phyloP scores from a whole-genome alignment of 176 grass and related monocot species.

The bread wheat (Triticum aestivum) region DNA sequence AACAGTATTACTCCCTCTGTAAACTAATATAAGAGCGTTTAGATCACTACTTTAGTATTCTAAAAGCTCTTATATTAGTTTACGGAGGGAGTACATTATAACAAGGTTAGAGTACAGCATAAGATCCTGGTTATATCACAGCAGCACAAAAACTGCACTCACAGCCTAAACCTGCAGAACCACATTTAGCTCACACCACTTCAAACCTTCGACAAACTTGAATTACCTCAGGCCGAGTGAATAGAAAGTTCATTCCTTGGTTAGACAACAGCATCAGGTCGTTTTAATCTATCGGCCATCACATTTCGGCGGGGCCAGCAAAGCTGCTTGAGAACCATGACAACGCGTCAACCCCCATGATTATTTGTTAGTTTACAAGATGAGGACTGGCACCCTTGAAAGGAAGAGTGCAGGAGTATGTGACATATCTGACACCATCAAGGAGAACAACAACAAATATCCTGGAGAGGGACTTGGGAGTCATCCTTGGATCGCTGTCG shows the following conservation, averaged over 20 bases:
- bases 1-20: not conserved
- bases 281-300: constrained; percentile 20
- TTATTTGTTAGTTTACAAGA: constrained; percentile 73
- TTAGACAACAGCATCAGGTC: constrained; percentile 26
- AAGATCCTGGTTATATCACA: constrained; percentile 5
- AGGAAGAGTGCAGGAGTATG: constrained; percentile 94
- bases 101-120: constrained; percentile 24
- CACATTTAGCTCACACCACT: constrained; percentile 21
- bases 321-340: constrained; percentile 8
- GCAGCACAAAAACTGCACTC: constrained; percentile 29
- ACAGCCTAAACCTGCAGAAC: constrained; percentile 13
- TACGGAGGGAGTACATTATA: not conserved
- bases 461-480: constrained; percentile 61
- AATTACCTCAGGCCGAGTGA: constrained; percentile 42
- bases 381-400: constrained; percentile 69
- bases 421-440: constrained; percentile 93
- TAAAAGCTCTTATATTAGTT: too few relatives aligned
- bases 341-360: not conserved
- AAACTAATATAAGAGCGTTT: too few relatives aligned
- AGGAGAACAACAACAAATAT: constrained; percentile 95
- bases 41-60: too few relatives aligned
- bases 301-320: not conserved
- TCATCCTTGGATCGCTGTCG: constrained; percentile 70
- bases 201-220: constrained; percentile 40
- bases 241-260: constrained; percentile 27